A percentile compares a stretch with the other conserved stretches of the same genome.
Evolutionary conservation across 2,329 filamentous ascomycete species (phyloP).

Genomic region (Aspergillus clavatus): DNA sequence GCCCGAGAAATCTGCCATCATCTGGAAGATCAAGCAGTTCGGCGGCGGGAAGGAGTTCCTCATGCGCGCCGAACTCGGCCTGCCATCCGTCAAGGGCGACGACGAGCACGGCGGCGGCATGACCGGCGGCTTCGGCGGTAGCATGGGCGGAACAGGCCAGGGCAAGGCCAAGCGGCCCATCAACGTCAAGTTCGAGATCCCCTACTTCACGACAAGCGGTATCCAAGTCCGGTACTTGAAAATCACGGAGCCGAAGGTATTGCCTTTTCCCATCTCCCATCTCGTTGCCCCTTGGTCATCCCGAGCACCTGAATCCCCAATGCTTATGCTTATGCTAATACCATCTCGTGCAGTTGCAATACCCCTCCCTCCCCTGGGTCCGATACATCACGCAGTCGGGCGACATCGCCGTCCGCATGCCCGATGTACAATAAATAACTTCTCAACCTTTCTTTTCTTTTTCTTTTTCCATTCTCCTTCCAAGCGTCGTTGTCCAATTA

Average conservation of each 20-base stretch:
- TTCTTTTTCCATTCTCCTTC: too few relatives aligned
- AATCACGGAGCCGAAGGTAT: slow-evolving; percentile 98
- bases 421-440: slow-evolving; percentile 83
- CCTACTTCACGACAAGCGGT: slow-evolving; percentile 99
- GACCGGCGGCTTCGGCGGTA: slow-evolving; percentile 95
- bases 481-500: slow-evolving; percentile 15
- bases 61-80: slow-evolving; percentile 92
- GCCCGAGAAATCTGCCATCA: slow-evolving; percentile 92
- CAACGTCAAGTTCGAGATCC: slow-evolving; percentile 99
- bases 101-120: slow-evolving; percentile 95
- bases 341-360: slow-evolving; percentile 92
- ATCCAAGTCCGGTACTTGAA: slow-evolving; percentile 98
- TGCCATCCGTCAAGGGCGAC: slow-evolving; percentile 90
- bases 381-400: slow-evolving; percentile 98
- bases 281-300: too few relatives aligned
- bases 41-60: slow-evolving; percentile 97
- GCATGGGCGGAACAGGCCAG: slow-evolving; percentile 84
- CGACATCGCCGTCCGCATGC: slow-evolving; percentile 89
- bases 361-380: slow-evolving; percentile 94
- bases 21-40: slow-evolving; percentile 99
- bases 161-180: slow-evolving; percentile 94
- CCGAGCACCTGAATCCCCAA: too few relatives aligned
- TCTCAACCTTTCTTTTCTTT: too few relatives aligned
- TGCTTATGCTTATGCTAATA: too few relatives aligned
- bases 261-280: slow-evolving; percentile 21